Evolutionary conservation across 345 rosid genomes (phyloP).

Genomic region (Alliaria petiolata): DNA sequence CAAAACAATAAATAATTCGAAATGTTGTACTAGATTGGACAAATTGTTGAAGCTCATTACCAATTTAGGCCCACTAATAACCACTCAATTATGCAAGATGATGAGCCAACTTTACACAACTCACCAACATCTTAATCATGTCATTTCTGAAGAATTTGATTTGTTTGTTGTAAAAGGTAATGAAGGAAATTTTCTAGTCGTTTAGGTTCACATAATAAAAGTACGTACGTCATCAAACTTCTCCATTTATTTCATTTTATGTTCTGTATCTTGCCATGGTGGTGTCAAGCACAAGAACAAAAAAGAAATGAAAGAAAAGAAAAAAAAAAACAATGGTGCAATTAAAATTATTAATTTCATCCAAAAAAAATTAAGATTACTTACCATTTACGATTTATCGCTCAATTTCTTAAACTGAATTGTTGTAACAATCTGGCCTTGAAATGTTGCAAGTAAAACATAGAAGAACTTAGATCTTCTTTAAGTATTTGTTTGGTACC

Average conservation of each 20-base stretch:
- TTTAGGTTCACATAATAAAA: background rate
- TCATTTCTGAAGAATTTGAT: background rate
- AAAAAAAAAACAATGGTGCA: background rate
- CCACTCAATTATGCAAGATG: constrained; percentile 3
- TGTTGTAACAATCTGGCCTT: background rate
- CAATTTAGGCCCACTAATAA: constrained; percentile 10
- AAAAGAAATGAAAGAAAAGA: background rate
- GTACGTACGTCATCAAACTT: background rate
- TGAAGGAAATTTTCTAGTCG: background rate
- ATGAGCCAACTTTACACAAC: background rate
- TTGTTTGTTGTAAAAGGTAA: background rate
- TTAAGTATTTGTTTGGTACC: too few relatives aligned
- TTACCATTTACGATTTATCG: background rate
- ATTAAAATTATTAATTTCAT: too few relatives aligned
- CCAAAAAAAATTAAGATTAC: too few relatives aligned
- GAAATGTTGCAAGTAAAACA: background rate
- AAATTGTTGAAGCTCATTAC: background rate
- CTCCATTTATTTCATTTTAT: background rate
- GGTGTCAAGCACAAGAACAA: too few relatives aligned
- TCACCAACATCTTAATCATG: constrained; percentile 15
- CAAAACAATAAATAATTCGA: background rate
- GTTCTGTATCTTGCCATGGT: background rate
- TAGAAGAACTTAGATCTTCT: background rate
- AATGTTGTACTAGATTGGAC: background rate
- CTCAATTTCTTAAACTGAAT: background rate